Evolutionary conservation across 1,139 yeast species (phyloP), one percentile per base, ranked within the genome.

Genomic region (Magnusiomyces fungicola): DNA sequence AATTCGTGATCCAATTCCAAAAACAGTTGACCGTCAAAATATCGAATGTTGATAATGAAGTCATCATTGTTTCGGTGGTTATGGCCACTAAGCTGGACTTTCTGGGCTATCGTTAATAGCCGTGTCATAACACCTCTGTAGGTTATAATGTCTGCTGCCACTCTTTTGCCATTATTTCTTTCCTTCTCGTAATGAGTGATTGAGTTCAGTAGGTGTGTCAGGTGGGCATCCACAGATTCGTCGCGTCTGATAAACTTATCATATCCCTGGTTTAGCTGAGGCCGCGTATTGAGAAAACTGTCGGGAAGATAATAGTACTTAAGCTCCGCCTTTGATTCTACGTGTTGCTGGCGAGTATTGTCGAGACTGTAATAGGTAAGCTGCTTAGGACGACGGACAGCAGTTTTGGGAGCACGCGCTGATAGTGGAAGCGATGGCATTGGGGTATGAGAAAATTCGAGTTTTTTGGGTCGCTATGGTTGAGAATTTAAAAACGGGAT

Each of bases 11-110:
- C 85, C 47, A 76, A 75, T 58, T 82, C 85, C 43, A 92, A 79
- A 63, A 89, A 87, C n/a, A 92, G 66, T 60, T 88, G 96, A 0
- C 92, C 95, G 63, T 90, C 96, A 64, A 76, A 88, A 25, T 71
- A 70, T 5, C 73, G 76, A 7, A 86, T 67, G 55, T 86, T 80
- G 50, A 85, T 68, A 54, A 79, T 80, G 18, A 89, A 66, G n/a
- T 77, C 75, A 50, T 84, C 84, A 37, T 70, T 66, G 4, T 27
- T 14, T 6, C 16, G 6, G 16, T 19, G 29, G 23, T 30, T 42
- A 12, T 21, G 7, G 5, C 12, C 3, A 5, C 16, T 29, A 21
- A 27, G 30, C 65, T 58, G 49, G 75, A 74, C 58, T n/a, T 25
- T 39, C 16, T 76, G 80, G 0, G 89, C 89, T 33, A 84, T 66